phyloP scores from a whole-genome alignment of 1,139 yeast species.

The Kurtzmaniella quercitrusa region DNA sequence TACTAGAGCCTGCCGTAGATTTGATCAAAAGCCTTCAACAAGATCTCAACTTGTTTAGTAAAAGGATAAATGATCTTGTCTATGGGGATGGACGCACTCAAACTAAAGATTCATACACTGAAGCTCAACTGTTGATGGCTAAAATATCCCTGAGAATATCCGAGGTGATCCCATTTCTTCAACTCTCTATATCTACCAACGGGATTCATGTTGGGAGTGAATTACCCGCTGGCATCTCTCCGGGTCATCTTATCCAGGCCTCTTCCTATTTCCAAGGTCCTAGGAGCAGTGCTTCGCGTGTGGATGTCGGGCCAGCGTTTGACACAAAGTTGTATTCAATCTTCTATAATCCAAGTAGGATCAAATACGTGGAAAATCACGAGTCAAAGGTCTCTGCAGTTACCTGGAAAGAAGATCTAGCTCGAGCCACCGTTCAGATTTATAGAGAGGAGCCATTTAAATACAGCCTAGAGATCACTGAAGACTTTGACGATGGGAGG shows the following conservation, averaged over 20 bases:
- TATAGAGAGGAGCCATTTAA: background rate
- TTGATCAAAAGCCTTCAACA: slow-evolving; percentile 53
- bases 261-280: slow-evolving; percentile 27
- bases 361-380: slow-evolving; percentile 24
- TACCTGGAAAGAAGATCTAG: slow-evolving; percentile 73
- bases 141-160: slow-evolving; percentile 52
- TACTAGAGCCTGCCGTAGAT: slow-evolving; percentile 52
- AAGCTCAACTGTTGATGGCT: slow-evolving; percentile 49
- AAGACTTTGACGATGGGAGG: slow-evolving; percentile 68
- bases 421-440: slow-evolving; percentile 24
- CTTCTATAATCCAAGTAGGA: slow-evolving; percentile 56
- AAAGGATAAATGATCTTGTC: slow-evolving; percentile 34
- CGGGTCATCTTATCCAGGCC: slow-evolving; percentile 65
- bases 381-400: slow-evolving; percentile 31
- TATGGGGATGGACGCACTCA: slow-evolving; percentile 21
- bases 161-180: slow-evolving; percentile 66
- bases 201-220: slow-evolving; percentile 60
- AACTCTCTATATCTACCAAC: slow-evolving; percentile 63
- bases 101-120: slow-evolving; percentile 39
- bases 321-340: slow-evolving; percentile 58
- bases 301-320: slow-evolving; percentile 59
- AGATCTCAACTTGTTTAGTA: slow-evolving; percentile 60
- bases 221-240: slow-evolving; percentile 53
- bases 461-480: slow-evolving; percentile 49
- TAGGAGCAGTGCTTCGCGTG: slow-evolving; percentile 7